phyloP scores from a whole-genome alignment of 345 rosid genomes.

The Acer saccharum region DNA sequence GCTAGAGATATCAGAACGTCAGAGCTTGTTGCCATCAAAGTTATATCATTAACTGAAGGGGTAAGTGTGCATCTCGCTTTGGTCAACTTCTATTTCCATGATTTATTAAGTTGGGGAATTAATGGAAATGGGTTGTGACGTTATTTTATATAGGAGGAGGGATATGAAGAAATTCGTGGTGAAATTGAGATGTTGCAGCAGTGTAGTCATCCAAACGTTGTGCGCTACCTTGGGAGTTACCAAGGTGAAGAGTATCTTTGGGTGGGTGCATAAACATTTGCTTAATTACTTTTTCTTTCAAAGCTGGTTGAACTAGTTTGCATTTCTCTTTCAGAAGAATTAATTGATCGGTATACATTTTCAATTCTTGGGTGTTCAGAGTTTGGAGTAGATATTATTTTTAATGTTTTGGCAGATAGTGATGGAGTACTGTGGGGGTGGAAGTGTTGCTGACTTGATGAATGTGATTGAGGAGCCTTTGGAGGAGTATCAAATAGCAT shows the following conservation, averaged over 20 bases:
- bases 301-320: not conserved
- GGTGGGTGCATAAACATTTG: conserved; percentile 47
- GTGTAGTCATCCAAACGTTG: conserved; percentile 95
- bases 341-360: not conserved
- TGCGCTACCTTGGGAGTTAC: conserved; percentile 93
- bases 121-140: conserved; percentile 13
- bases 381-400: conserved; percentile 29
- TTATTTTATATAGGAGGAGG: conserved; percentile 74
- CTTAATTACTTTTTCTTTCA: conserved; percentile 13
- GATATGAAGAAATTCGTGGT: conserved; percentile 96
- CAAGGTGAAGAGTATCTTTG: conserved; percentile 99
- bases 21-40: conserved; percentile 97
- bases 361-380: conserved; percentile 5
- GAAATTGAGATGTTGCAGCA: conserved; percentile 99
- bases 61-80: conserved; percentile 41
- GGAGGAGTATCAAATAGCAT: conserved; percentile 97
- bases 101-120: conserved; percentile 3
- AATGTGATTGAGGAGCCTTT: conserved; percentile 83
- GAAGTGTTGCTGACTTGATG: conserved; percentile 97
- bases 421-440: conserved; percentile 99
- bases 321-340: conserved; percentile 17
- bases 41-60: conserved; percentile 91
- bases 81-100: not conserved
- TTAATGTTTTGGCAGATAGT: conserved; percentile 77
- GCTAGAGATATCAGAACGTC: conserved; percentile 94